A percentile compares a stretch with the other conserved stretches of the same genome.
phyloP scores from a whole-genome alignment of 176 grass and related monocot genomes.

The Tuctoria greenei region DNA sequence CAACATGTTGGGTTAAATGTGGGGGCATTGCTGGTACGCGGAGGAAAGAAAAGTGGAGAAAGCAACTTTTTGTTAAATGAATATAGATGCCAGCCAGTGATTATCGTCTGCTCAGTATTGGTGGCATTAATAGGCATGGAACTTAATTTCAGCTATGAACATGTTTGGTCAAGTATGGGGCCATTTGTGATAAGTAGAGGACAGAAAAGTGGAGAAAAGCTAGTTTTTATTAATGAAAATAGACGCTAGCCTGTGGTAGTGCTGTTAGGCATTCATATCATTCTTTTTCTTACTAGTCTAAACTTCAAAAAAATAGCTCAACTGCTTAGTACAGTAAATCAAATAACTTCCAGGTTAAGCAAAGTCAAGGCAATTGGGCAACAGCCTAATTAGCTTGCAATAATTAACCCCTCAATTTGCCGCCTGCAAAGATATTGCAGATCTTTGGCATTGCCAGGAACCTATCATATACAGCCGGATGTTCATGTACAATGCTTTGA shows the following conservation, averaged over 20 bases:
- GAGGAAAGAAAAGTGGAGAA: background rate
- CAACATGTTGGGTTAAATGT: background rate
- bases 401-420: background rate
- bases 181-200: background rate
- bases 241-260: background rate
- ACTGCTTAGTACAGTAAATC: constrained; percentile 30
- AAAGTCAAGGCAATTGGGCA: background rate
- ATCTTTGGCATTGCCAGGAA: background rate
- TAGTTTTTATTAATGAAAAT: constrained; percentile 2
- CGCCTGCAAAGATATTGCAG: background rate
- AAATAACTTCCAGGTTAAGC: constrained; percentile 35
- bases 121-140: background rate
- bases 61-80: constrained; percentile 20
- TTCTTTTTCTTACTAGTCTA: constrained; percentile 20
- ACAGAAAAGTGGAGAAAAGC: background rate
- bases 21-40: background rate
- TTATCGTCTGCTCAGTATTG: too few species aligned
- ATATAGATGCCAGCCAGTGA: constrained; percentile 10
- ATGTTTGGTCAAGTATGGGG: background rate
- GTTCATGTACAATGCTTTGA: background rate
- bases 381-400: constrained; percentile 19
- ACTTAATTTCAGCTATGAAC: background rate
- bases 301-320: constrained; percentile 16
- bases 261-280: constrained; percentile 33
- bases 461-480: background rate